Evolutionary conservation across 2,329 filamentous ascomycete genomes (phyloP), one percentile per base, ranked within the genome.

Genomic region (Phyllachora maydis): DNA sequence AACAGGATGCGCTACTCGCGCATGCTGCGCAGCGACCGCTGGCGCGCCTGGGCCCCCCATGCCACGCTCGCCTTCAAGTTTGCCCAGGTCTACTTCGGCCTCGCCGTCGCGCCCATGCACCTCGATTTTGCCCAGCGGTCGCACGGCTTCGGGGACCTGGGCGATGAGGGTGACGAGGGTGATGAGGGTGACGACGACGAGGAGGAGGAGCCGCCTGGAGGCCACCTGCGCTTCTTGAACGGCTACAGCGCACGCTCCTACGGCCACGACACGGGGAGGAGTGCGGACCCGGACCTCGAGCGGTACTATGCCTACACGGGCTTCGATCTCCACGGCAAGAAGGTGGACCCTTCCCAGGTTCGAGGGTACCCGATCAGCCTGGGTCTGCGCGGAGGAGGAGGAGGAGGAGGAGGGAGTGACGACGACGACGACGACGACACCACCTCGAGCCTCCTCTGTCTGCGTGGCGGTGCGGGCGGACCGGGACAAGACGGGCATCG

Each of bases 1-100:
- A 35, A 35, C 16, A 19, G 14, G 4, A 17, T 14, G 24, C 10
- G 19, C 8, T 35, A 35, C 15, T 10, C 10, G 2, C 22, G 24
- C 13, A 14, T 37, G 14, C 11, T 37, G 3, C 23, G 11, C 6
- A 22, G 22, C 5, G 14, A 9, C 10, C 18, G 30, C 8, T 34
- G 30, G 17, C 4, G 7, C 4, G 16, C 8, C n/a, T 30, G 28
- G 24, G 18, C 10, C n/a, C n/a, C 39, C 8, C 19, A 10, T 3
- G 27, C 19, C 5, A 27, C 30, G 2, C 26, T 55, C 10, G 39
- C 41, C 3, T 42, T 47, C n/a, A 58, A 56, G 32, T 27, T 61
- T 27, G 39, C 54, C 0, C 45, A 56, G 39, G 38, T 56, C 21
- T 57, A 50, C 34, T 59, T 58, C 28, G 56, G 55, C 1, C 32